phyloP scores from a whole-genome alignment of 768 basidiomycete genomes.

The Lepiota venenata region DNA sequence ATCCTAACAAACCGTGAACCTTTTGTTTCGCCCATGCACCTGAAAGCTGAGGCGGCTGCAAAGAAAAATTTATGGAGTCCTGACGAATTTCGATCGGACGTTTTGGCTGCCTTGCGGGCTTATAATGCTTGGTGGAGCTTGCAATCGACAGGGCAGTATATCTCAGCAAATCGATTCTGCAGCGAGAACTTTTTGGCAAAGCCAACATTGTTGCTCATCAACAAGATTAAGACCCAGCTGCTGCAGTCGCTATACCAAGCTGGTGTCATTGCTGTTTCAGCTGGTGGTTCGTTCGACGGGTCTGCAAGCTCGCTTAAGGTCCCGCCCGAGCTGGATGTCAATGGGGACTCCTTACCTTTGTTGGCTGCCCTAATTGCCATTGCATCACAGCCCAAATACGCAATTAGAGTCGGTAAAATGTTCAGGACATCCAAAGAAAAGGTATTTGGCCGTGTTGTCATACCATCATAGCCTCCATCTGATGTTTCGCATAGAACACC shows the following conservation, averaged over 20 bases:
- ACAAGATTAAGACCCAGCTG: conserved; percentile 77
- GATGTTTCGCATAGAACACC: conserved; percentile 43
- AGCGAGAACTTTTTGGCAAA: conserved; percentile 85
- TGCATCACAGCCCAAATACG: conserved; percentile 89
- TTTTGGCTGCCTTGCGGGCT: conserved; percentile 73
- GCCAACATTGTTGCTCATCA: conserved; percentile 77
- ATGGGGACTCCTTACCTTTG: conserved; percentile 72
- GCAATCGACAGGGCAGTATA: conserved; percentile 63
- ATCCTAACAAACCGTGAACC: conserved; percentile 89
- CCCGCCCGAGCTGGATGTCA: conserved; percentile 66
- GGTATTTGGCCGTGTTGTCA: conserved; percentile 38
- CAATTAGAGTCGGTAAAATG: conserved; percentile 66
- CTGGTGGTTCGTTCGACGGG: conserved; percentile 48
- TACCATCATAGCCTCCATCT: conserved; percentile 6
- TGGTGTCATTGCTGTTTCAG: conserved; percentile 81
- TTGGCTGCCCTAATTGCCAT: conserved; percentile 82
- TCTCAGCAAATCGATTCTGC: conserved; percentile 71
- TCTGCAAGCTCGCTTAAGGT: conserved; percentile 28
- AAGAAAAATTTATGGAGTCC: conserved; percentile 80
- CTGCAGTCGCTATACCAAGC: conserved; percentile 72
- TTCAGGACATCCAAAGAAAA: conserved; percentile 81
- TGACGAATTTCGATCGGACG: conserved; percentile 79
- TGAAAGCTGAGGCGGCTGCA: conserved; percentile 65
- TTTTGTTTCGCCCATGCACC: conserved; percentile 78
- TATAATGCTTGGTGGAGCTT: conserved; percentile 80